Base-by-base conservation (phyloP, 768 basidiomycete species). In the Tephrocybe rancida region DNA sequence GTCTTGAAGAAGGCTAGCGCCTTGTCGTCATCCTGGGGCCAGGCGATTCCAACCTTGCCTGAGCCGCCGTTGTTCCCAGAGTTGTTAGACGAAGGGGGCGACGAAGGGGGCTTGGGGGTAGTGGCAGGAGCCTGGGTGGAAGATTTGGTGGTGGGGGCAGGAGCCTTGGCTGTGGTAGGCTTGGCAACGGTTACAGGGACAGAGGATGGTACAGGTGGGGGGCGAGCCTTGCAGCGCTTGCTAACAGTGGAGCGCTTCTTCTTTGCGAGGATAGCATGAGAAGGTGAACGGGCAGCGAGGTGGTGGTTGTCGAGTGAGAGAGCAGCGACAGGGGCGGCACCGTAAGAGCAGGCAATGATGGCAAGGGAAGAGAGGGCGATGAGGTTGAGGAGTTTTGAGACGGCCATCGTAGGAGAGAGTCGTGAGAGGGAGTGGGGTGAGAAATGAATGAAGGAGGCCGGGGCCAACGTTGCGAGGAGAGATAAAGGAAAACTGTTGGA, bases 41-140 rank as follows among this genome's bases (percentile, higher is more conserved):
- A 93, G 19, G 79, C 87, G 18, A 88, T 65, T 56, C 89, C 82
- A 38, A 80, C 75, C 69, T 91, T 90, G 41, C 66, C 70, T 16
- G 35, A 19, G 21, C 65, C 61, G 25, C 57, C 58, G 42, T 59
- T 61, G 34, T 52, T 47, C 44, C 59, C 53, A 9, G 64, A 52
- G 26, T 62, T 63, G 43, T 19, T 16, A 56, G 50, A 29, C 19
- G 5, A 13, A 19, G 5, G 39, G 5, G 18, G 39, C 35, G 11
- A 37, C n/a, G 39, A 21, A 13, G 19, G 9, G 39, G 39, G 18
- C 39, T 41, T 41, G 63, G 42, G 45, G 62, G 48, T 26, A 57
- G 56, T 39, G 48, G 34, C 58, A 50, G 56, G 57, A 49, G 48
- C 61, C 50, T 46, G 60, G 32, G 62, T 47, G 44, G 64, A 34